Evolutionary conservation across 306 rosid species (phyloP).

Genomic region (Dicorynia guianensis): DNA sequence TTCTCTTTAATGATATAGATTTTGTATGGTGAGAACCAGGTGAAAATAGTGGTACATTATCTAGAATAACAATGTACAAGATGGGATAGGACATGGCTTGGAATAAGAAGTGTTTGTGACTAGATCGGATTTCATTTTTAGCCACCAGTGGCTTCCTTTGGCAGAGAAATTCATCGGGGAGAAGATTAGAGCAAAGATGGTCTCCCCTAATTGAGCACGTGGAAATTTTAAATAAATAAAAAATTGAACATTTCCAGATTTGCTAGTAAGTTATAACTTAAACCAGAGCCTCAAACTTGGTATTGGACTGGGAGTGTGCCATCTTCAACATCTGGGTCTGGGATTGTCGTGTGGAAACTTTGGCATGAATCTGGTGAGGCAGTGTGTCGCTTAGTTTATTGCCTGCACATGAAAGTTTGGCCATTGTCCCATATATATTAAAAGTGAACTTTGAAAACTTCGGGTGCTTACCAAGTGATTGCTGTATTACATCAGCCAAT

Average conservation of each 20-base stretch:
- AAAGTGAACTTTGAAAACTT: too few relatives aligned
- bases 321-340: neutral
- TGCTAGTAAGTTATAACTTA: neutral
- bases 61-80: too few relatives aligned
- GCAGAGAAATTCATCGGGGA: neutral
- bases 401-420: too few relatives aligned
- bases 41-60: too few relatives aligned
- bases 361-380: neutral
- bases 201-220: neutral
- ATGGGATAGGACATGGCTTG: too few relatives aligned
- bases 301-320: neutral
- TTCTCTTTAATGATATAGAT: too few relatives aligned
- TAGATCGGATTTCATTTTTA: neutral
- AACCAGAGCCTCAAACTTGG: conserved; percentile 13
- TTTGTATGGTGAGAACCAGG: too few relatives aligned
- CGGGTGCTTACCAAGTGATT: too few relatives aligned
- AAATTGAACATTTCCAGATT: neutral
- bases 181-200: neutral
- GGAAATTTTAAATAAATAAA: too few relatives aligned
- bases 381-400: neutral
- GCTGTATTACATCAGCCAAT: too few relatives aligned
- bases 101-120: neutral
- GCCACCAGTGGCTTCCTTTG: neutral
- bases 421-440: too few relatives aligned
- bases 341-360: neutral